Evolutionary conservation across 331 rosid genomes (phyloP).

Genomic region (Arachis monticola): DNA sequence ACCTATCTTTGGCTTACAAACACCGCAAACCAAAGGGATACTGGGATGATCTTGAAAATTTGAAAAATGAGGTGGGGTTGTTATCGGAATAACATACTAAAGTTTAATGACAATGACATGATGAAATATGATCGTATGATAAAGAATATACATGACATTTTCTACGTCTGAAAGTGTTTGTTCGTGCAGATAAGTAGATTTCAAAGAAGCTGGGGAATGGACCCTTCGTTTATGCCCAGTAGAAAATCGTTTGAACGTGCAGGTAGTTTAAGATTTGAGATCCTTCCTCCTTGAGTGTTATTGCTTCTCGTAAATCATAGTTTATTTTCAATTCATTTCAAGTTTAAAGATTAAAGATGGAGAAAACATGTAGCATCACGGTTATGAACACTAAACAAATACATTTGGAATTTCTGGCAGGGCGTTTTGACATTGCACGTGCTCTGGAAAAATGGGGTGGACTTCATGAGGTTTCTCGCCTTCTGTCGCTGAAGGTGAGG

Average conservation of each 20-base stretch:
- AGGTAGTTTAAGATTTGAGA: constrained; percentile 53
- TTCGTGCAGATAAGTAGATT: constrained; percentile 71
- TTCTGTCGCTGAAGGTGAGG: constrained; percentile 76
- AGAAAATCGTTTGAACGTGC: constrained; percentile 97
- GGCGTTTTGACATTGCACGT: constrained; percentile 87
- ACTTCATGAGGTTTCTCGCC: constrained; percentile 86
- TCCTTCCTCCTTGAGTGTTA: constrained; percentile 14
- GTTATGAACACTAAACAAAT: constrained; percentile 7
- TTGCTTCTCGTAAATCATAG: constrained; percentile 4
- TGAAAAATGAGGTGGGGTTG: constrained; percentile 76
- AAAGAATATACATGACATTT: background rate
- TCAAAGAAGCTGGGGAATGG: constrained; percentile 98
- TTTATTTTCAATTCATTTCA: background rate
- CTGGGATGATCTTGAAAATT: constrained; percentile 89
- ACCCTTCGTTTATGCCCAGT: constrained; percentile 89
- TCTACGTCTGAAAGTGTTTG: constrained; percentile 27
- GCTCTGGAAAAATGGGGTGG: constrained; percentile 98
- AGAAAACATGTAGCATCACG: background rate
- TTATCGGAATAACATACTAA: constrained; percentile 6
- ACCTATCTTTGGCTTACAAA: constrained; percentile 90
- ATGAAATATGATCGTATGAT: constrained; percentile 2
- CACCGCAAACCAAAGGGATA: constrained; percentile 96
- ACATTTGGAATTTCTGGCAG: constrained; percentile 43
- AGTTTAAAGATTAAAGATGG: constrained; percentile 10
- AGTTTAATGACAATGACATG: constrained; percentile 4